A percentile compares a stretch with the other conserved stretches of the same genome.
Evolutionary conservation across 176 grass and related monocot species (phyloP).

Genomic region (Juncus effusus): DNA sequence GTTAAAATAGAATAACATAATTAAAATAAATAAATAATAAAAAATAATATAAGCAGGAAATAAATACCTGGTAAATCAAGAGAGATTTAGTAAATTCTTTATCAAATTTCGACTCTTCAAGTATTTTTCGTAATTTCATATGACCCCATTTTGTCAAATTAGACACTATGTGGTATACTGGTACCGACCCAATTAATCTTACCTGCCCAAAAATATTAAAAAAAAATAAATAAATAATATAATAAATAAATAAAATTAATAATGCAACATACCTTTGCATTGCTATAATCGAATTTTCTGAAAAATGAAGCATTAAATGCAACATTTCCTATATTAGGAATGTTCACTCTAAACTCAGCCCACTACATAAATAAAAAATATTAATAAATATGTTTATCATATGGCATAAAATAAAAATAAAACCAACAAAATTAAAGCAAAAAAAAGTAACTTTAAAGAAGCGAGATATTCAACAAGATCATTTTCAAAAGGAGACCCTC

Average conservation of each 20-base stretch:
- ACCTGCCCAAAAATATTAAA: constrained; percentile 22
- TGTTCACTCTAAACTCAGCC: constrained; percentile 64
- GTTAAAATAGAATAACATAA: no score
- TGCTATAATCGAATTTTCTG: constrained; percentile 86
- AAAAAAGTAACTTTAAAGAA: constrained; percentile 53
- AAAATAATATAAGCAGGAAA: no score
- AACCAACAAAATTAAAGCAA: no score
- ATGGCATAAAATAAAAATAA: no score
- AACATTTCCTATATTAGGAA: no score
- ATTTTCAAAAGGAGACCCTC: constrained; percentile 60
- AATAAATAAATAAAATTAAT: constrained; percentile 19
- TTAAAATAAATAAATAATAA: no score
- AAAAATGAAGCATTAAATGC: constrained; percentile 78
- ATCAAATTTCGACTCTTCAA: constrained; percentile 57
- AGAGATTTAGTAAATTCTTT: constrained; percentile 83
- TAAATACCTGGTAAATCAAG: constrained; percentile 72
- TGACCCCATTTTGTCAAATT: constrained; percentile 88
- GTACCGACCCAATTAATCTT: constrained; percentile 79
- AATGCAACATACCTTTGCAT: constrained; percentile 49
- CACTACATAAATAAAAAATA: no score
- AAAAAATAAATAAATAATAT: constrained; percentile 1
- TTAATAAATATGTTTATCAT: no score
- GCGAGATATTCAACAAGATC: no score
- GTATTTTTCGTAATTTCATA: constrained; percentile 85
- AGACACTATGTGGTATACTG: constrained; percentile 70